A percentile compares a stretch with the other conserved stretches of the same genome.
phyloP scores from a whole-genome alignment of 768 basidiomycete genomes.

The Galerina marginata region DNA sequence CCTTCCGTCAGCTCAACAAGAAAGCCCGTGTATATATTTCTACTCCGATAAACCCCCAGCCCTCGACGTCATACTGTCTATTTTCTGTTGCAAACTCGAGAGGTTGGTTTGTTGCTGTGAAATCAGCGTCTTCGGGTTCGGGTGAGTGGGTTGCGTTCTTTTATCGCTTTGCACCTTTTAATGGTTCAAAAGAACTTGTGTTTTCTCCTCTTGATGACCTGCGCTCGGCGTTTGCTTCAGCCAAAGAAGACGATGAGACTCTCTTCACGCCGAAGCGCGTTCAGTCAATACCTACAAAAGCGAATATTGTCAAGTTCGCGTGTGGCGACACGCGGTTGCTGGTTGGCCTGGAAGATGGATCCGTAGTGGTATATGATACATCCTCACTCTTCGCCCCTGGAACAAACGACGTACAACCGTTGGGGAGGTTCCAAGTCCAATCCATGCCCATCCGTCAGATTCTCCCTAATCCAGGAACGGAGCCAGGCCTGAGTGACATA shows the following conservation, averaged over 20 bases:
- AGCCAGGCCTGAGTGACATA: slow-evolving; percentile 54
- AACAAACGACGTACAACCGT: slow-evolving; percentile 46
- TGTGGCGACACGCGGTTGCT: slow-evolving; percentile 64
- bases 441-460: slow-evolving; percentile 57
- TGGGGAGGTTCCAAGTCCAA: slow-evolving; percentile 53
- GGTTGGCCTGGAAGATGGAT: slow-evolving; percentile 63
- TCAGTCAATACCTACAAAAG: slow-evolving; percentile 49
- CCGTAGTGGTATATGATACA: slow-evolving; percentile 65
- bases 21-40: slow-evolving; percentile 71
- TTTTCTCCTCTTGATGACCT: slow-evolving; percentile 66
- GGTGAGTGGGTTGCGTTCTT: slow-evolving; percentile 34
- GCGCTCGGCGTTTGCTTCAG: slow-evolving; percentile 53
- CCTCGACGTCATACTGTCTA: slow-evolving; percentile 49
- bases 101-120: slow-evolving; percentile 76
- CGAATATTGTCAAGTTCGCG: slow-evolving; percentile 62
- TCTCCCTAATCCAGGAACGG: slow-evolving; percentile 65
- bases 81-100: slow-evolving; percentile 64
- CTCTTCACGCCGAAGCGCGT: slow-evolving; percentile 58
- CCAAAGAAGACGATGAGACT: slow-evolving; percentile 43
- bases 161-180: neutral
- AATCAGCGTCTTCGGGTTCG: slow-evolving; percentile 37
- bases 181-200: slow-evolving; percentile 52
- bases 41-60: slow-evolving; percentile 48
- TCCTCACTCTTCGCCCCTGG: slow-evolving; percentile 53
- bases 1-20: slow-evolving; percentile 60